A percentile compares a stretch with the other conserved stretches of the same genome.
Evolutionary conservation across 306 rosid genomes (phyloP).

Genomic region (Erythrophleum fordii): DNA sequence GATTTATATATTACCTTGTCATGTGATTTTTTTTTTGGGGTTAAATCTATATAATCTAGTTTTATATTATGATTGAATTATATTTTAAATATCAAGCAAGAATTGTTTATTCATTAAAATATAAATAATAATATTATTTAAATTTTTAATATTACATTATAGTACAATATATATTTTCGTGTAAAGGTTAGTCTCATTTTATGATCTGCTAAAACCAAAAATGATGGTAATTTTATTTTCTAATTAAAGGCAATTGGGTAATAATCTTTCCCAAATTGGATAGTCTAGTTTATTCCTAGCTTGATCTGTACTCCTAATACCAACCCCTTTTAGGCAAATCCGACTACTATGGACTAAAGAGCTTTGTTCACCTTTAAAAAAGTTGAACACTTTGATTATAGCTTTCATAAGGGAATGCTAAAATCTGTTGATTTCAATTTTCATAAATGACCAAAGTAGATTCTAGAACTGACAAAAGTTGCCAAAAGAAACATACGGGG

Average conservation of each 20-base stretch:
- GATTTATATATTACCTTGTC: too few relatives aligned
- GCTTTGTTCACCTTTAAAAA: constrained; percentile 23
- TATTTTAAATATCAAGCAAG: too few relatives aligned
- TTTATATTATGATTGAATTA: too few relatives aligned
- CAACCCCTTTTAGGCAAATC: constrained; percentile 34
- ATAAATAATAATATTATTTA: too few relatives aligned
- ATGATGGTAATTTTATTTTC: neutral
- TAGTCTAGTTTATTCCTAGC: constrained; percentile 45
- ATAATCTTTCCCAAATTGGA: constrained; percentile 8
- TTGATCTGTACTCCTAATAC: constrained; percentile 48
- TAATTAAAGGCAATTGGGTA: neutral
- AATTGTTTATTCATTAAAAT: too few relatives aligned
- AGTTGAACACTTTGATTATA: constrained; percentile 30
- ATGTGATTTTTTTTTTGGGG: too few relatives aligned
- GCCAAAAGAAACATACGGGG: constrained; percentile 13
- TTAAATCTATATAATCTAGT: too few relatives aligned
- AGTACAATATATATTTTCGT: too few relatives aligned
- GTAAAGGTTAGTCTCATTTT: neutral
- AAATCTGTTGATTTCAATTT: constrained; percentile 5
- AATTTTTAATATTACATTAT: too few relatives aligned
- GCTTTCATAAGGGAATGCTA: constrained; percentile 25
- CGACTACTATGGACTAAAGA: constrained; percentile 31
- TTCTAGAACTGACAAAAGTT: constrained; percentile 23
- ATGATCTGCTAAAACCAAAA: neutral
- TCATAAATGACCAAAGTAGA: constrained; percentile 5